Evolutionary conservation across 306 rosid genomes (phyloP).

Genomic region (Prunus persica): Prunus_persica_NCBIv2 NC_034012.1:10209001-10209500

Average conservation of each 20-base stretch:
- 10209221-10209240: not conserved
- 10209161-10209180: not conserved
- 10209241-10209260: not conserved
- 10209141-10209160: not conserved
- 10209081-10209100: conserved; percentile 69
- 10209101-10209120: conserved; percentile 27
- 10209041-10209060: conserved; percentile 47
- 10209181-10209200: not conserved
- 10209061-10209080: conserved; percentile 60
- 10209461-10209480: not conserved
- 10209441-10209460: not conserved
- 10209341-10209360: not conserved
- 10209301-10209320: not conserved
- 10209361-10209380: not conserved
- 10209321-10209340: not conserved
- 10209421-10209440: not conserved
- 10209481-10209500: not conserved
- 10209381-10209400: not conserved
- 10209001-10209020: conserved; percentile 57
- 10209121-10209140: not conserved
- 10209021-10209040: conserved; percentile 58
- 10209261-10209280: not conserved
- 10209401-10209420: not conserved
- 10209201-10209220: not conserved
- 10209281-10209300: not conserved